Evolutionary conservation across 257 asterid species (phyloP).

Genomic region (Haberlea rhodopensis): DNA sequence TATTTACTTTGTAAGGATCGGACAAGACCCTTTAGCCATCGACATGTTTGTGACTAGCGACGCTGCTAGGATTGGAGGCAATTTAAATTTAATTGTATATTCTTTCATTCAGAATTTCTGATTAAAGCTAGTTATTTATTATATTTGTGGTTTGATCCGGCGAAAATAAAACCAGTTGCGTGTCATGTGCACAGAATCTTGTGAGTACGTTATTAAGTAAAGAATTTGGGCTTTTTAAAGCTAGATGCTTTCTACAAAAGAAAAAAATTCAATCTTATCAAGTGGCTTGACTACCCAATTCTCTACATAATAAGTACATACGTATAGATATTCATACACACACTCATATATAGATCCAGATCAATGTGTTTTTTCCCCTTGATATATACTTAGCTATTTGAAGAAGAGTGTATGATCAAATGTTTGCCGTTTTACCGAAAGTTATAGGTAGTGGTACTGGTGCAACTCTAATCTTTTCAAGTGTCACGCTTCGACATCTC

Average conservation of each 20-base stretch:
- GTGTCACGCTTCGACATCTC: no score
- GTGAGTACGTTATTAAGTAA: constrained; percentile 14
- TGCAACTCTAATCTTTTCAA: no score
- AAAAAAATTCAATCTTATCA: constrained; percentile 27
- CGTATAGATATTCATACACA: not conserved
- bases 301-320: not conserved
- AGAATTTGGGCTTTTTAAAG: constrained; percentile 30
- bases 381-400: no score
- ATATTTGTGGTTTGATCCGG: constrained; percentile 7
- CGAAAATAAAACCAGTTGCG: constrained; percentile 23
- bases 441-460: no score
- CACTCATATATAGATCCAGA: not conserved
- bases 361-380: no score
- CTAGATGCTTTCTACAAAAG: constrained; percentile 36
- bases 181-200: constrained; percentile 37
- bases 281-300: constrained; percentile 26
- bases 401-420: no score
- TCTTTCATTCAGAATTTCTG: not conserved
- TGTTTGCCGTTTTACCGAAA: no score
- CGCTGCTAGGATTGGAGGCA: not conserved
- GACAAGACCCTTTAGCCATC: not conserved
- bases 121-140: constrained; percentile 13
- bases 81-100: no score
- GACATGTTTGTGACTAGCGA: no score
- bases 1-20: not conserved